Base-by-base conservation (phyloP, 495 filamentous ascomycete genomes). In the Aspergillus bertholletiae region DNA sequence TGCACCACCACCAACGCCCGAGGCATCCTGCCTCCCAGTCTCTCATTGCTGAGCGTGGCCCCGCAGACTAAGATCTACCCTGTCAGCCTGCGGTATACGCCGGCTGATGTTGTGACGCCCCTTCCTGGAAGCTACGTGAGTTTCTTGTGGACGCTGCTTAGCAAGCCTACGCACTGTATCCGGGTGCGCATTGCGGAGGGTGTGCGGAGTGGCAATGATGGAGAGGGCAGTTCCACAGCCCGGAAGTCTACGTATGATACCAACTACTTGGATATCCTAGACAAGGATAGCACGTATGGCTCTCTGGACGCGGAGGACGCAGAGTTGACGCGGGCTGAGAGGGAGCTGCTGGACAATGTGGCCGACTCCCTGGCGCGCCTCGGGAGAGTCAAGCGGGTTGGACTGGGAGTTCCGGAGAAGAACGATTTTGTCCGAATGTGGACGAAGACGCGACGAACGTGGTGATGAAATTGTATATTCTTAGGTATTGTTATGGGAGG, bases 1-100 rank as follows among this genome's bases (percentile, higher is more conserved):
- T 89, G 87, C 74, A 96, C 87, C 9, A 96, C 93, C 1, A 96
- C 92, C 27, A 98, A 98, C 65, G 90, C 92, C 49, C 84, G 87
- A 46, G 94, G 85, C n/a, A 93, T 97, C 60, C 72, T 99, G 5
- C 86, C 90, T 0, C 82, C 96, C 51, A 87, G 86, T 39, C 88
- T 84, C 0, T 83, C 83, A 37, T 78, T 99, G 1, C 72, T 92
- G 1, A 78, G 80, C 13, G 79, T 81, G 0, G 84, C 88, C 0
- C 57, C 80, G 18, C 69, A 80, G 28, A 82, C 81, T 4, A 85
- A 83, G 63, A 88, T 99, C 56, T 97, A 93, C 73, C 93, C 94
- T 8, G 78, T 97, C 46, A 94, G 84, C 65, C 71, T 99, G 53
- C 83, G 91, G 7, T 97, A 97, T 65, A 88, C 90, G 0, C 87